Evolutionary conservation across 2,329 filamentous ascomycete genomes (phyloP).

Genomic region (Arachnopeziza araneosa): DNA sequence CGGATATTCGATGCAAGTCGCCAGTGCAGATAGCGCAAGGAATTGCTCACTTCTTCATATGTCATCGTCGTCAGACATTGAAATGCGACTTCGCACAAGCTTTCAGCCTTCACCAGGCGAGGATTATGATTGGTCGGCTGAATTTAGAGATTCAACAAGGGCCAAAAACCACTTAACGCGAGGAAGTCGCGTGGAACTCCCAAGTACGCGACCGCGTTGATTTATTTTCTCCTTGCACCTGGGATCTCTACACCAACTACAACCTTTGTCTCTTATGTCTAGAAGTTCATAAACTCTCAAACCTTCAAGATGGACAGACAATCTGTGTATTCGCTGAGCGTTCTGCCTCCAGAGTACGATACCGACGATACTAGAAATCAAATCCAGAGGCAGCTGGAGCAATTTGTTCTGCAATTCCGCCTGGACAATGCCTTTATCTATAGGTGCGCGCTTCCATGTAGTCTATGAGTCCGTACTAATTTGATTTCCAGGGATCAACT

Average conservation of each 20-base stretch:
- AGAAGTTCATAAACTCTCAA: not conserved
- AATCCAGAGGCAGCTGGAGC: constrained; percentile 73
- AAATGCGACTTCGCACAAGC: not conserved
- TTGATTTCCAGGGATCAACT: constrained; percentile 70
- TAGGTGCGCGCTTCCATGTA: constrained; percentile 50
- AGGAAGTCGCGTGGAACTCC: not conserved
- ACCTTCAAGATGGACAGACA: constrained; percentile 68
- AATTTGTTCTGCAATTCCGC: constrained; percentile 90
- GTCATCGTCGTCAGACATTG: not conserved
- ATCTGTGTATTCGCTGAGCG: constrained; percentile 78
- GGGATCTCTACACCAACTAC: not conserved
- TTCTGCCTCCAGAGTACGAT: constrained; percentile 64
- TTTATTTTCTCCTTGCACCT: not conserved
- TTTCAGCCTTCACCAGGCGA: not conserved
- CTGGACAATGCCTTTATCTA: constrained; percentile 95
- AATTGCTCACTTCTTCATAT: not conserved
- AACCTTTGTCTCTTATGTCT: not conserved
- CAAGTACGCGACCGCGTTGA: not conserved
- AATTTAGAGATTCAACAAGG: not conserved
- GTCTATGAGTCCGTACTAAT: constrained; percentile 27
- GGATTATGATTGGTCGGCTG: not conserved
- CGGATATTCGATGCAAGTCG: not conserved
- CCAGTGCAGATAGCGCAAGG: not conserved
- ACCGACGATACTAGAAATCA: constrained; percentile 61
- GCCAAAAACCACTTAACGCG: not conserved